These are phyloP conservation scores for Thyridium curvatum DNA, from an alignment of 2,329 filamentous ascomycete genomes.

Conservation along the genomic window DNA sequence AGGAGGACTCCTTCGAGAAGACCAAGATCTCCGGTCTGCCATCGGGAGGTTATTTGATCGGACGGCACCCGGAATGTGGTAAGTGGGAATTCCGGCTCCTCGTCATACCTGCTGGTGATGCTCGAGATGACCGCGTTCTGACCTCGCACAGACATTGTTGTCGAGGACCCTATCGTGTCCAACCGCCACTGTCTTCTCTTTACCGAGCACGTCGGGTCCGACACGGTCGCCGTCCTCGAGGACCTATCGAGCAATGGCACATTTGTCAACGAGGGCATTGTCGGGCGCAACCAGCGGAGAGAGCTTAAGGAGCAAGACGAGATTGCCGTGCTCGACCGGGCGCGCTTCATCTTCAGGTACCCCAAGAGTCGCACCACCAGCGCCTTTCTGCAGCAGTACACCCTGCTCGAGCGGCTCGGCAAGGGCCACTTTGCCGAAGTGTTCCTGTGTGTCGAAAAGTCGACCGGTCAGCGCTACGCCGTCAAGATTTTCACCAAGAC, in stretches of 20 bases:
- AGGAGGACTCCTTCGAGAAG: slow-evolving; percentile 55
- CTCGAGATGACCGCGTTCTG: slow-evolving; percentile 3
- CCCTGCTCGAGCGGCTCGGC: slow-evolving; percentile 75
- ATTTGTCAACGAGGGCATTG: slow-evolving; percentile 85
- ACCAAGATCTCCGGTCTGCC: slow-evolving; percentile 56
- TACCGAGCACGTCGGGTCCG: slow-evolving; percentile 27
- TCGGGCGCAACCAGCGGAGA: slow-evolving; percentile 86
- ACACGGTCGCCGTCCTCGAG: slow-evolving; percentile 69
- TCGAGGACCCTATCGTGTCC: slow-evolving; percentile 75
- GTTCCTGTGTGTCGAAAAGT: slow-evolving; percentile 83
- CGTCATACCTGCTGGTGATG: too few relatives aligned
- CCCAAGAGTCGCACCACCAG: slow-evolving; percentile 68
- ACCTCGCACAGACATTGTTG: slow-evolving; percentile 53
- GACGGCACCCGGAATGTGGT: slow-evolving; percentile 91
- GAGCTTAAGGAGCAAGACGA: slow-evolving; percentile 88
- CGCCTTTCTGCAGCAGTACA: slow-evolving; percentile 81
- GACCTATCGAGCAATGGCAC: slow-evolving; percentile 96
- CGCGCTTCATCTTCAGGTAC: slow-evolving; percentile 87
- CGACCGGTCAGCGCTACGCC: slow-evolving; percentile 74
- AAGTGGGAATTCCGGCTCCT: slow-evolving; percentile 28
- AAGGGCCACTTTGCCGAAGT: slow-evolving; percentile 96
- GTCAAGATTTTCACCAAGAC: slow-evolving; percentile 94
- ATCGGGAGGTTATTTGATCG: slow-evolving; percentile 83
- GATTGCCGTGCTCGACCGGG: slow-evolving; percentile 77
- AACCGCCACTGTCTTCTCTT: slow-evolving; percentile 65